phyloP scores from a whole-genome alignment of 345 rosid species.

The Diplotaxis tenuifolia region DNA sequence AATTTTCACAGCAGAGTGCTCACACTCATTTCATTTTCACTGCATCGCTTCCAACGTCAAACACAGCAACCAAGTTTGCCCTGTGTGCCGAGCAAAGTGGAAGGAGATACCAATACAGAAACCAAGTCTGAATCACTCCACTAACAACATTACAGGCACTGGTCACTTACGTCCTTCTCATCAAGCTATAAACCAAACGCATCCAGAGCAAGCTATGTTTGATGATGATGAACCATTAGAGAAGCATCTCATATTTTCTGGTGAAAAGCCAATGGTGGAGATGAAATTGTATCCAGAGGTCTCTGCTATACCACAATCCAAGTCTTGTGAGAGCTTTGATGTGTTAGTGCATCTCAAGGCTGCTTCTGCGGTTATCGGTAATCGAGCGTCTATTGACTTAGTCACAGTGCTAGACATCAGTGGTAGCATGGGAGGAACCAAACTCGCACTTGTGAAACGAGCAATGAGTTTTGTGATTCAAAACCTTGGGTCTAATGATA shows the following conservation, averaged over 20 bases:
- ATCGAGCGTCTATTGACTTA: slow-evolving; percentile 69
- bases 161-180: slow-evolving; percentile 50
- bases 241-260: slow-evolving; percentile 35
- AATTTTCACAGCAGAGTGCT: slow-evolving; percentile 83
- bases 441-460: slow-evolving; percentile 80
- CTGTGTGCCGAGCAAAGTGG: slow-evolving; percentile 82
- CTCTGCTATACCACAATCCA: slow-evolving; percentile 48
- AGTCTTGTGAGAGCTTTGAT: slow-evolving; percentile 52
- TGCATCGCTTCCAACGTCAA: slow-evolving; percentile 79
- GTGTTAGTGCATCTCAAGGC: slow-evolving; percentile 65
- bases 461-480: slow-evolving; percentile 95
- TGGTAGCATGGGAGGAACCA: slow-evolving; percentile 94
- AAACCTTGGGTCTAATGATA: slow-evolving; percentile 69
- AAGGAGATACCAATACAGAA: slow-evolving; percentile 74
- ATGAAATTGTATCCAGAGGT: slow-evolving; percentile 65
- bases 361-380: slow-evolving; percentile 30
- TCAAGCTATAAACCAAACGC: slow-evolving; percentile 43
- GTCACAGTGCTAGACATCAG: slow-evolving; percentile 86
- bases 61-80: slow-evolving; percentile 76
- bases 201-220: slow-evolving; percentile 57
- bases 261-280: slow-evolving; percentile 41
- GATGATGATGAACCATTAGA: slow-evolving; percentile 67
- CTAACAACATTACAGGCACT: slow-evolving; percentile 39
- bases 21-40: slow-evolving; percentile 84
- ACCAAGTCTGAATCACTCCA: slow-evolving; percentile 22